phyloP scores from a whole-genome alignment of 495 filamentous ascomycete genomes.

The Aspergillus saccharolyticus region DNA sequence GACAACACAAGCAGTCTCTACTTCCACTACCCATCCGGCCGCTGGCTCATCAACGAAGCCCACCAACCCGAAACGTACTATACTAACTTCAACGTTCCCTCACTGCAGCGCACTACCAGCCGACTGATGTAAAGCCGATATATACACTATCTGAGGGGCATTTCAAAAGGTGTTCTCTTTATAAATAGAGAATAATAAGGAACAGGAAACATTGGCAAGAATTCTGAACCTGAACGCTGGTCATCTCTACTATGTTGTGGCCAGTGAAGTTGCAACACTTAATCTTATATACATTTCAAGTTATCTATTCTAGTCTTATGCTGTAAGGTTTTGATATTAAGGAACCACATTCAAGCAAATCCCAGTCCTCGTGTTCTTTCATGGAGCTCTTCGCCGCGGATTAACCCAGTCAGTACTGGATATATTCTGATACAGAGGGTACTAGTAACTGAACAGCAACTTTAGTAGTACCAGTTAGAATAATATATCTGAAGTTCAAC shows the following conservation, averaged over 20 bases:
- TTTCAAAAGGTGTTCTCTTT: constrained; percentile 33
- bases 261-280: constrained; percentile 40
- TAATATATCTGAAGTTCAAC: constrained; percentile 14
- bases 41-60: constrained; percentile 4
- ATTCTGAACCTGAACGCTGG: constrained; percentile 32
- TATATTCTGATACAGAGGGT: constrained; percentile 38
- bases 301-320: neutral
- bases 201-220: constrained; percentile 18
- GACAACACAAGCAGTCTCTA: neutral
- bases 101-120: neutral
- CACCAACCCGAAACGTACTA: constrained; percentile 7
- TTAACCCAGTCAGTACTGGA: constrained; percentile 27
- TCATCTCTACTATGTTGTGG: constrained; percentile 22
- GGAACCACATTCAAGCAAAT: constrained; percentile 3
- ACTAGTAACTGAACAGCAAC: constrained; percentile 6
- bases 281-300: constrained; percentile 18
- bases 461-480: constrained; percentile 17
- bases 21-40: constrained; percentile 7
- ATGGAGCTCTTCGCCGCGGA: constrained; percentile 8
- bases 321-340: neutral
- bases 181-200: constrained; percentile 7
- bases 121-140: neutral
- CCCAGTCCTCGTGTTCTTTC: constrained; percentile 11
- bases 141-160: constrained; percentile 26
- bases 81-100: constrained; percentile 2